A percentile compares a stretch with the other conserved stretches of the same genome.
phyloP scores from a whole-genome alignment of 257 asterid species.

The Ballota nigra region DNA sequence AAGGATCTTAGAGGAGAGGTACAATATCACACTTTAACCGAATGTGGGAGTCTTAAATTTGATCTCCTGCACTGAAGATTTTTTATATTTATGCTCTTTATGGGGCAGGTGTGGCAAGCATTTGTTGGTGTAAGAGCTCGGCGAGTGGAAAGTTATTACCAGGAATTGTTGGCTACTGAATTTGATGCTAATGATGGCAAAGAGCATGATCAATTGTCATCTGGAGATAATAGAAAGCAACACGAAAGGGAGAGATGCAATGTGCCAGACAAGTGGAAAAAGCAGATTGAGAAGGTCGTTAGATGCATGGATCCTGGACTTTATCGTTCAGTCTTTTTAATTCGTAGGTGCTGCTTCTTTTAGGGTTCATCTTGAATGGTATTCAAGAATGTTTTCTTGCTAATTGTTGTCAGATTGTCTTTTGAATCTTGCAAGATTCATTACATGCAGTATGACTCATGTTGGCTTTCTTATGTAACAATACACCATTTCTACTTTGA shows the following conservation, averaged over 20 bases:
- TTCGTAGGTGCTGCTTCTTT: constrained; percentile 97
- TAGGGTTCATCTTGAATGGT: constrained; percentile 68
- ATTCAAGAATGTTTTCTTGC: constrained; percentile 44
- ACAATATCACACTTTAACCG: constrained; percentile 16
- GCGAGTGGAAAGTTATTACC: constrained; percentile 73
- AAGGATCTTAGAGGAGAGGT: constrained; percentile 97
- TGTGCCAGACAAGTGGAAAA: constrained; percentile 72
- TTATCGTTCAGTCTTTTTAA: constrained; percentile 80
- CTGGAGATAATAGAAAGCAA: constrained; percentile 32
- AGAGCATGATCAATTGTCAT: constrained; percentile 35
- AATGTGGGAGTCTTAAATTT: constrained; percentile 4
- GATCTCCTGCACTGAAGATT: constrained; percentile 10
- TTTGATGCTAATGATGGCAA: constrained; percentile 36
- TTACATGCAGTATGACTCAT: constrained; percentile 9
- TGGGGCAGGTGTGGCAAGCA: constrained; percentile 94
- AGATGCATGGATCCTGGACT: constrained; percentile 98
- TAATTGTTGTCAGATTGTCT: constrained; percentile 29
- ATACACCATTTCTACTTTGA: constrained; percentile 8
- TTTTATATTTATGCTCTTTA: constrained; percentile 20
- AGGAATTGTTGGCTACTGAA: constrained; percentile 59
- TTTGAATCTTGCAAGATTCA: constrained; percentile 22
- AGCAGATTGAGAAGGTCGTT: constrained; percentile 99
- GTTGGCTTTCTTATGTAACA: constrained; percentile 8
- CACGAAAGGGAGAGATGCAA: constrained; percentile 32
- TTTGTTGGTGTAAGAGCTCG: constrained; percentile 86